Conservation (phyloP, 2,329 filamentous ascomycete genomes). For the Claviceps digitariae region DNA sequence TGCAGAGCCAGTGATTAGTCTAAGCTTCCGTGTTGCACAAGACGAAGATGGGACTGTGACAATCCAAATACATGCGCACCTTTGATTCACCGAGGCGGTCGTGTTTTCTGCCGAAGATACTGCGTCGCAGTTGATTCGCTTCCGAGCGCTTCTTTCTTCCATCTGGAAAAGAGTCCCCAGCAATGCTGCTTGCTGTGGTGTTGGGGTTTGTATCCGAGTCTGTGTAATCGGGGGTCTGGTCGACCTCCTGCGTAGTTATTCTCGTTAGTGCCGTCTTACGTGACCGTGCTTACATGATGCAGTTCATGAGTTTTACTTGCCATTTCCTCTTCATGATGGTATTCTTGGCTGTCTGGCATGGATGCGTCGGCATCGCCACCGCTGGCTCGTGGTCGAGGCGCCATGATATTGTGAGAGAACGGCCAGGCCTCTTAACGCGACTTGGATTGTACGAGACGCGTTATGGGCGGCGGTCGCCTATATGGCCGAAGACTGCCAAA, state of each 20-base stretch:
- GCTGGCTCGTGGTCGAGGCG: constrained; percentile 38
- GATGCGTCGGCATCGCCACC: constrained; percentile 47
- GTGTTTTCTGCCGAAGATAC: constrained; percentile 89
- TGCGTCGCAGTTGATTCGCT: constrained; percentile 78
- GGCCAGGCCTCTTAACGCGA: constrained; percentile 38
- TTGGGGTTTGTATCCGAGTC: constrained; percentile 56
- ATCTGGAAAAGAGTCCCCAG: constrained; percentile 59
- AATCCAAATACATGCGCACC: constrained; percentile 33
- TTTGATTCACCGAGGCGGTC: constrained; percentile 85
- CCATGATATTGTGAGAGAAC: constrained; percentile 28
- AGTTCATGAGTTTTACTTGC: constrained; percentile 20
- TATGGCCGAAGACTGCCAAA: neutral
- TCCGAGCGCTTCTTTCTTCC: constrained; percentile 78
- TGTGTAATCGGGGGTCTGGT: constrained; percentile 53
- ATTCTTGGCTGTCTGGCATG: constrained; percentile 45
- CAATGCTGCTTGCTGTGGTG: constrained; percentile 70
- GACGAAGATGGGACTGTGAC: too few species aligned
- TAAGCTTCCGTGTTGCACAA: neutral
- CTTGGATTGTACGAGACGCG: constrained; percentile 32
- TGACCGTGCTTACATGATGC: neutral
- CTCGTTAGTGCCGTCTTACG: neutral
- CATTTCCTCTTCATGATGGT: constrained; percentile 33
- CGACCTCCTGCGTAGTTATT: constrained; percentile 34
- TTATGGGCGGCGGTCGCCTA: constrained; percentile 10
- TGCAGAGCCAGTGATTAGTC: neutral